These are phyloP conservation scores for Neurospora sp. DNA, from an alignment of 495 filamentous ascomycete species.

Conservation along the genomic window DNA sequence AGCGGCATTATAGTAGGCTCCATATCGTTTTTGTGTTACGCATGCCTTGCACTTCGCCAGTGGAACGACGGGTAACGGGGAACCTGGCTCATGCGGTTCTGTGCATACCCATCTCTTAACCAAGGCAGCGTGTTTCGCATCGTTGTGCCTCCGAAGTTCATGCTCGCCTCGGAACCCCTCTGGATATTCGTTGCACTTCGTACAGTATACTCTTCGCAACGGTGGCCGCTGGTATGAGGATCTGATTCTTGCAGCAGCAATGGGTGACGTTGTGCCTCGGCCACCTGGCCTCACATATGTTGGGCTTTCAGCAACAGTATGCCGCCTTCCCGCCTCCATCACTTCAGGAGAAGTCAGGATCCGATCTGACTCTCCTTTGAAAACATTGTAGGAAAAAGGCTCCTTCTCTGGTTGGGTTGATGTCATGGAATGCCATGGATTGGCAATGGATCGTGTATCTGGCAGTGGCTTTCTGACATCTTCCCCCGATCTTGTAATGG, in stretches of 20 bases:
- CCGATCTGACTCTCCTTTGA: conserved; percentile 23
- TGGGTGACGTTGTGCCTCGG: conserved; percentile 29
- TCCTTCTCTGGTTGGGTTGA: conserved; percentile 16
- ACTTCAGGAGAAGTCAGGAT: conserved; percentile 22
- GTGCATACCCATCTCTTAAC: conserved; percentile 75
- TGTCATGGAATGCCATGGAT: conserved; percentile 22
- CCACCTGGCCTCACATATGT: conserved; percentile 28
- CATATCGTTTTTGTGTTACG: conserved; percentile 67
- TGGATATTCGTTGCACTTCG: conserved; percentile 66
- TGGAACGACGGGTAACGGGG: conserved; percentile 51
- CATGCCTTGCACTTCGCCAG: conserved; percentile 86
- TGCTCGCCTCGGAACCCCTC: conserved; percentile 92
- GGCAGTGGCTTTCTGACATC: conserved; percentile 32
- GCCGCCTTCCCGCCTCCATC: conserved; percentile 30
- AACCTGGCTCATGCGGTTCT: conserved; percentile 28
- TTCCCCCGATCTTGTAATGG: conserved; percentile 20
- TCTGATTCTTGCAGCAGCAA: conserved; percentile 48
- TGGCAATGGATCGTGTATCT: conserved; percentile 30
- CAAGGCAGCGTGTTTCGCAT: conserved; percentile 62
- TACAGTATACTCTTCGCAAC: conserved; percentile 69
- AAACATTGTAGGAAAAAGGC: conserved; percentile 15
- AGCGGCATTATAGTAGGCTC: conserved; percentile 94
- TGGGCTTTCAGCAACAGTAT: conserved; percentile 38
- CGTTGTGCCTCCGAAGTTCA: conserved; percentile 79
- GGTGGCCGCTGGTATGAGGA: conserved; percentile 63